Evolutionary conservation across 306 rosid species (phyloP).

Genomic region (Astragalus glycyphyllos): DNA sequence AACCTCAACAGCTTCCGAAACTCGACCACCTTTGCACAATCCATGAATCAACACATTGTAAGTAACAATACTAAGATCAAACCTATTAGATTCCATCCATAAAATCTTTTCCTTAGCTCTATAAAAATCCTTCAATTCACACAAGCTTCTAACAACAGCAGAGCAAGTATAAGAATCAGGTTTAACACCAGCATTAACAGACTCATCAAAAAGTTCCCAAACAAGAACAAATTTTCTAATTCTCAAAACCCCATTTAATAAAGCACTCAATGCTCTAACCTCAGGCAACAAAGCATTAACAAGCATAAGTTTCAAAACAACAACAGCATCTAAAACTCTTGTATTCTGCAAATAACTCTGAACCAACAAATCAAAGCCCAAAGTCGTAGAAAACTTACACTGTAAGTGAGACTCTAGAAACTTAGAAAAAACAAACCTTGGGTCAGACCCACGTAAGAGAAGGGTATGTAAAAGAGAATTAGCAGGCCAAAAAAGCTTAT

Average conservation of each 20-base stretch:
- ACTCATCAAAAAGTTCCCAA: constrained; percentile 68
- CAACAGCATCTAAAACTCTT: constrained; percentile 60
- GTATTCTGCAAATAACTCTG: constrained; percentile 63
- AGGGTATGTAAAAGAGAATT: constrained; percentile 83
- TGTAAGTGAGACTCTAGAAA: constrained; percentile 52
- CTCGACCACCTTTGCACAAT: constrained; percentile 67
- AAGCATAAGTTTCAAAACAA: constrained; percentile 66
- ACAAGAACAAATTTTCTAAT: constrained; percentile 65
- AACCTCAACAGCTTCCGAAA: constrained; percentile 72
- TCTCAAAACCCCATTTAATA: constrained; percentile 74
- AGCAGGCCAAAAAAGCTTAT: constrained; percentile 75
- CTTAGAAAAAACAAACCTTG: constrained; percentile 55
- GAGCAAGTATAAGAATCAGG: constrained; percentile 77
- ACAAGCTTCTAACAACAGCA: constrained; percentile 62
- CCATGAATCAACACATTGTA: constrained; percentile 84
- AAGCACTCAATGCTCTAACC: constrained; percentile 80
- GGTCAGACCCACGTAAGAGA: constrained; percentile 63
- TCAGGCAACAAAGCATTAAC: constrained; percentile 63
- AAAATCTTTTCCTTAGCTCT: constrained; percentile 69
- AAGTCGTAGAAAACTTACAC: constrained; percentile 54
- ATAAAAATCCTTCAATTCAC: constrained; percentile 72
- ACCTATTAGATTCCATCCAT: constrained; percentile 61
- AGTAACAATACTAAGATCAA: constrained; percentile 59
- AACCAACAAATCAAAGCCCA: constrained; percentile 83
- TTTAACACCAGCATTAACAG: constrained; percentile 62